Evolutionary conservation across 2,329 filamentous ascomycete species (phyloP), one percentile per base, ranked within the genome.

Genomic region (Ophiostoma australiae): DNA sequence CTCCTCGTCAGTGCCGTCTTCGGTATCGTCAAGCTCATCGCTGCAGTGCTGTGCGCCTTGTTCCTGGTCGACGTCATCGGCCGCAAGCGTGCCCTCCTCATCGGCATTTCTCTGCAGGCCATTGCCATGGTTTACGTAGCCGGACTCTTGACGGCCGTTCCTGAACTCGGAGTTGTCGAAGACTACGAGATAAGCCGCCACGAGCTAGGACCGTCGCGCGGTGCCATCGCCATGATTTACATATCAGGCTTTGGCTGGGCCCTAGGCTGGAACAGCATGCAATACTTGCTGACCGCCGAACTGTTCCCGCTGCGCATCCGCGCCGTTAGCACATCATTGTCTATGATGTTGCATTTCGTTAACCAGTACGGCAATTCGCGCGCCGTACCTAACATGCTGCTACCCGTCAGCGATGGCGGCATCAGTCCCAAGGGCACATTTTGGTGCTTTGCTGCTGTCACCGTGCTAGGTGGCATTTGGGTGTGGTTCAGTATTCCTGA

Each of bases 221-320:
- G 52, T 6, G 52, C 52, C 52, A 58, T 58, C 2, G n/a, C 23
- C 52, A 58, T 58, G 52, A 58, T 58, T 13, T 58, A 58, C 52
- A 23, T 58, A 4, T 58, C 52, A 1, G 52, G 52, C 52, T 58
- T 58, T n/a, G 52, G 52, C 23, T 58, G 52, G 52, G 52, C 52
- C 23, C 52, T 58, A 4, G 52, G 52, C 52, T 58, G 52, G 52
- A 58, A 58, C 23, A 58, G 52, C 52, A 58, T 58, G 52, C 52
- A 58, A 8, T 58, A 58, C 52, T 27, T 58, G 23, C 52, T 58
- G 8, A 58, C 52, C 8, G 52, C 52, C n/a, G 52, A 58, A 13
- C 23, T 58, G 23, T 58, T 58, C 52, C 52, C 52, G 10, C 52
- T 58, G 52, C 52, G 52, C 11, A 58, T 58, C 3, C 52, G 52